Evolutionary conservation across 23 red algal species (phyloP).

Genomic region (Gracilariopsis chorda): DNA sequence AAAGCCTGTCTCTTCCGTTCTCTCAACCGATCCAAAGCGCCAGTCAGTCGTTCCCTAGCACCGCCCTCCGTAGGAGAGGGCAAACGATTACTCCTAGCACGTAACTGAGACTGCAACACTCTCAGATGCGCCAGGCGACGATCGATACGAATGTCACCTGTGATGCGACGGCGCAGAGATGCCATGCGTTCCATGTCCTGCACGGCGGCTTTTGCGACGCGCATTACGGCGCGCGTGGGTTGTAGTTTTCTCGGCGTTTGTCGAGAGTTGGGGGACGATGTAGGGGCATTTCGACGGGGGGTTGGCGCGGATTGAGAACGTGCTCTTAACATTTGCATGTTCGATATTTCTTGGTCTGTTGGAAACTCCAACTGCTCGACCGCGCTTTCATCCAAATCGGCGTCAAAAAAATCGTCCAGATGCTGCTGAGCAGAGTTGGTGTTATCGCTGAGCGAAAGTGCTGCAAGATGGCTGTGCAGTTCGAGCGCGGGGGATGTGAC

Average conservation of each 20-base stretch:
- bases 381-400: conserved; percentile 1
- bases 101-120: conserved; percentile 5
- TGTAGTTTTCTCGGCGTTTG: neutral
- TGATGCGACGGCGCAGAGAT: neutral
- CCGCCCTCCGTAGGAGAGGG: neutral
- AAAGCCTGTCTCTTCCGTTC: conserved; percentile 11
- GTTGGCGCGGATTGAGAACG: neutral
- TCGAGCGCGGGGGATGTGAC: neutral
- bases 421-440: neutral
- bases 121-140: conserved; percentile 2
- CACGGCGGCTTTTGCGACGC: neutral
- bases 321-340: neutral
- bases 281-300: neutral
- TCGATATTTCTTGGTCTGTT: conserved; percentile 5
- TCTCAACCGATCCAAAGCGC: neutral
- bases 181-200: neutral
- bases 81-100: neutral
- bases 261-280: neutral
- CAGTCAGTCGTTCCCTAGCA: neutral
- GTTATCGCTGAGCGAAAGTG: neutral
- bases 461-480: neutral
- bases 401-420: conserved; percentile 14
- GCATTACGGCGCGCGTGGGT: neutral
- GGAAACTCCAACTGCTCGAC: neutral
- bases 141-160: neutral